Evolutionary conservation across 2,329 filamentous ascomycete genomes (phyloP).

Genomic region (Colletotrichum acutatum): DNA sequence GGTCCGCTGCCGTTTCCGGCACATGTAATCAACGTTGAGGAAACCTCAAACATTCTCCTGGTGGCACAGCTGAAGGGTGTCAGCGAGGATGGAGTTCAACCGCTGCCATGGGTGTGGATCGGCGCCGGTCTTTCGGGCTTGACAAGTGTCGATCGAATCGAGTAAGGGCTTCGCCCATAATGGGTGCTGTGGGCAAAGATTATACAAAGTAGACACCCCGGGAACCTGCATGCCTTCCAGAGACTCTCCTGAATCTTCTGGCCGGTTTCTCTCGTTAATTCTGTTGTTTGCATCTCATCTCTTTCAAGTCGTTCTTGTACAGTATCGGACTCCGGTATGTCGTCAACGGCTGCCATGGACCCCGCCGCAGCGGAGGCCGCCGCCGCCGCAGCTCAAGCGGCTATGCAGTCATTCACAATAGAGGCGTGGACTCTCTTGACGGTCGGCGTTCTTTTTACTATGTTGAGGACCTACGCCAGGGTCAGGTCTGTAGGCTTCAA

Average conservation of each 20-base stretch:
- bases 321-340: not conserved
- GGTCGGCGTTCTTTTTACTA: not conserved
- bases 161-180: slow-evolving; percentile 19
- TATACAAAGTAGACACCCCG: not conserved
- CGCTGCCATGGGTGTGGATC: slow-evolving; percentile 5
- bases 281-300: not conserved
- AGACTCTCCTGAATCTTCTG: not conserved
- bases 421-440: not conserved
- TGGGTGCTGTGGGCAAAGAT: not conserved
- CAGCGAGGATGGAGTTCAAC: slow-evolving; percentile 7
- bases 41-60: slow-evolving; percentile 1
- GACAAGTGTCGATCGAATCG: not conserved
- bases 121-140: not conserved
- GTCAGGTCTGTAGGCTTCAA: not conserved
- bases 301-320: not conserved
- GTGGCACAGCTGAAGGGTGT: slow-evolving; percentile 4
- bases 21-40: not conserved
- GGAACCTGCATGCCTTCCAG: not conserved
- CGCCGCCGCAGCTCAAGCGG: too few relatives aligned
- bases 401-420: not conserved
- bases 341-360: not conserved
- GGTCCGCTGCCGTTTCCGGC: not conserved
- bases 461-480: not conserved
- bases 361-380: not conserved
- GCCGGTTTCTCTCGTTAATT: not conserved